Percentiles rank a stretch among this genome's conserved stretches.
These are phyloP conservation scores for Wickerhamomyces pijperi DNA, from an alignment of 805 yeast species.

Conservation along the genomic window DNA sequence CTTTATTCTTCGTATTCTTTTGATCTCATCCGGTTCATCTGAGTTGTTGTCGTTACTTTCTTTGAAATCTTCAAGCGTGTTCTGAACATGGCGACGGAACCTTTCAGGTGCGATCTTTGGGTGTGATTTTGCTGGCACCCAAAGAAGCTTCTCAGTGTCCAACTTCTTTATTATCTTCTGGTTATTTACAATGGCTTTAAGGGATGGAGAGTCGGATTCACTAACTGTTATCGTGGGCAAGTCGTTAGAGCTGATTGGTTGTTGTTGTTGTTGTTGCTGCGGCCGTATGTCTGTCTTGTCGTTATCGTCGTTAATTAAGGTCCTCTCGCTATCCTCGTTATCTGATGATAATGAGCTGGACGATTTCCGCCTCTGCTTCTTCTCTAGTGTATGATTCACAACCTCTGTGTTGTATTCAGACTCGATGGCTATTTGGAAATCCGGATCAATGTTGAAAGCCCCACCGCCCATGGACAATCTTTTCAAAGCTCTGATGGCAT, in stretches of 20 bases:
- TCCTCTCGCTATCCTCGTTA: slow-evolving; percentile 6
- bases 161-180: slow-evolving; percentile 7
- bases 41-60: slow-evolving; percentile 6
- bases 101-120: slow-evolving; percentile 94
- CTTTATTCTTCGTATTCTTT: neutral
- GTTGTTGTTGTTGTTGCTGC: slow-evolving; percentile 1
- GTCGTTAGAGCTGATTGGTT: neutral
- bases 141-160: slow-evolving; percentile 39
- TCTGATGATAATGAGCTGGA: slow-evolving; percentile 7
- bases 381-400: slow-evolving; percentile 5
- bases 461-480: slow-evolving; percentile 52
- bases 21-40: slow-evolving; percentile 1
- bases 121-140: slow-evolving; percentile 95
- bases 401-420: slow-evolving; percentile 12
- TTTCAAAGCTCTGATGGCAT: slow-evolving; percentile 63
- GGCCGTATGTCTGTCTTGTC: neutral
- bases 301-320: slow-evolving; percentile 4
- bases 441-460: slow-evolving; percentile 53
- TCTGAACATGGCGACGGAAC: slow-evolving; percentile 54
- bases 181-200: neutral
- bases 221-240: neutral
- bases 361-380: slow-evolving; percentile 8
- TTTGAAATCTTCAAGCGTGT: slow-evolving; percentile 20
- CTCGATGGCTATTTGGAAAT: slow-evolving; percentile 39
- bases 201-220: neutral